Conservation (phyloP, 2,329 filamentous ascomycete genomes). For the Hysterium pulicare region DNA sequence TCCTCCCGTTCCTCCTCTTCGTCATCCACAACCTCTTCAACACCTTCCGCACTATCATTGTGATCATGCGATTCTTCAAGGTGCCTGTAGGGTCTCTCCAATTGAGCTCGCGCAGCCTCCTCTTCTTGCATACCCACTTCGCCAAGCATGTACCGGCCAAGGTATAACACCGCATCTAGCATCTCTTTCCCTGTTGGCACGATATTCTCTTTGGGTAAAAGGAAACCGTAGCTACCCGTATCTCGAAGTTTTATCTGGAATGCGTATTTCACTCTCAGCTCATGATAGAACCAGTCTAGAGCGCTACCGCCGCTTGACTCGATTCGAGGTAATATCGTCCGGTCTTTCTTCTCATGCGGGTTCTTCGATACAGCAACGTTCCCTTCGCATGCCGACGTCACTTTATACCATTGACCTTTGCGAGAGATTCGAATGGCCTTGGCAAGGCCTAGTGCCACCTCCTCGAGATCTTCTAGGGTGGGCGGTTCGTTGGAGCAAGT, state of each 20-base stretch:
- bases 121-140: conserved; percentile 29
- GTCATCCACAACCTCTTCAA: background rate
- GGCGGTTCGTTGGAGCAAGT: conserved; percentile 76
- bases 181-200: conserved; percentile 86
- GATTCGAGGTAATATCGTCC: conserved; percentile 50
- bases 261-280: conserved; percentile 74
- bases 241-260: conserved; percentile 95
- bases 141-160: conserved; percentile 72
- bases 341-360: conserved; percentile 27
- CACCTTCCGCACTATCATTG: background rate
- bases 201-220: conserved; percentile 83
- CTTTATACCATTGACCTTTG: conserved; percentile 63
- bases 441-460: conserved; percentile 80
- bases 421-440: conserved; percentile 83
- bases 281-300: conserved; percentile 94
- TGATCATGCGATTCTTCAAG: background rate
- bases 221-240: conserved; percentile 89
- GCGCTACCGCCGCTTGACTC: conserved; percentile 79
- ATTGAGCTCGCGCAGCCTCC: background rate
- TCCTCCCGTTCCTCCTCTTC: background rate
- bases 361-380: conserved; percentile 51
- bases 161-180: conserved; percentile 76
- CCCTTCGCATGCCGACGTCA: conserved; percentile 83
- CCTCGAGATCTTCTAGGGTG: conserved; percentile 85
- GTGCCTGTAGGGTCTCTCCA: background rate